Percentiles rank a stretch among this genome's conserved stretches.
phyloP scores from a whole-genome alignment of 805 yeast species.

The Candida coleopterorum region DNA sequence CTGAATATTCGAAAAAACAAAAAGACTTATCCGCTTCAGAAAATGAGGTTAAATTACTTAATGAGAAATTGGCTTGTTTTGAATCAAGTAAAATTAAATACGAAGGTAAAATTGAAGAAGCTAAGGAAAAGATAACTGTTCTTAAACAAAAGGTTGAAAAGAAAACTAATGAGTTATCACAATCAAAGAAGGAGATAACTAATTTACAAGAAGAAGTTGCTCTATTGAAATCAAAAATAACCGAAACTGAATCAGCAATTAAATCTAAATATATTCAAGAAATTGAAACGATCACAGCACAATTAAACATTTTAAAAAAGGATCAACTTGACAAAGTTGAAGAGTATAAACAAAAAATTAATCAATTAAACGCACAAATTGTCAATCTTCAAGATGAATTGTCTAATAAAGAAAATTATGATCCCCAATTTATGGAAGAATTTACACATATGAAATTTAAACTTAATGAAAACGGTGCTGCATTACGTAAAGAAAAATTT shows the following conservation, averaged over 20 bases:
- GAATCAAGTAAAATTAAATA: constrained; percentile 12
- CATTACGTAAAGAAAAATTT: constrained; percentile 43
- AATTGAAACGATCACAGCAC: constrained; percentile 17
- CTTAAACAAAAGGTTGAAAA: constrained; percentile 9
- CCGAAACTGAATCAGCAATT: neutral
- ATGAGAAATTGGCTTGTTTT: constrained; percentile 9
- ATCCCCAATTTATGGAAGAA: constrained; percentile 35
- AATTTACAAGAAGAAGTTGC: constrained; percentile 3
- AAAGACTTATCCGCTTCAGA: neutral
- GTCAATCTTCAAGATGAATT: constrained; percentile 13
- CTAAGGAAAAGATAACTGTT: constrained; percentile 12
- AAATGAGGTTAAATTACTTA: constrained; percentile 5
- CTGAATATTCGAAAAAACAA: constrained; percentile 4
- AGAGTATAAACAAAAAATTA: constrained; percentile 25
- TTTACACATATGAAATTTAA: constrained; percentile 46
- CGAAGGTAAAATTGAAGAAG: constrained; percentile 13
- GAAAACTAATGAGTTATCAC: constrained; percentile 6
- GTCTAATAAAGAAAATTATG: constrained; percentile 32
- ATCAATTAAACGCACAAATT: constrained; percentile 20
- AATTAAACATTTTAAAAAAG: constrained; percentile 7
- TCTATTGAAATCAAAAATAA: constrained; percentile 2
- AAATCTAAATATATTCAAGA: constrained; percentile 10
- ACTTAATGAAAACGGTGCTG: constrained; percentile 48
- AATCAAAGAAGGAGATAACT: constrained; percentile 2
- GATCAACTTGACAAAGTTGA: constrained; percentile 16